Evolutionary conservation across 2,329 filamentous ascomycete genomes (phyloP), one percentile per base, ranked within the genome.

Genomic region (Xylaria sp.): DNA sequence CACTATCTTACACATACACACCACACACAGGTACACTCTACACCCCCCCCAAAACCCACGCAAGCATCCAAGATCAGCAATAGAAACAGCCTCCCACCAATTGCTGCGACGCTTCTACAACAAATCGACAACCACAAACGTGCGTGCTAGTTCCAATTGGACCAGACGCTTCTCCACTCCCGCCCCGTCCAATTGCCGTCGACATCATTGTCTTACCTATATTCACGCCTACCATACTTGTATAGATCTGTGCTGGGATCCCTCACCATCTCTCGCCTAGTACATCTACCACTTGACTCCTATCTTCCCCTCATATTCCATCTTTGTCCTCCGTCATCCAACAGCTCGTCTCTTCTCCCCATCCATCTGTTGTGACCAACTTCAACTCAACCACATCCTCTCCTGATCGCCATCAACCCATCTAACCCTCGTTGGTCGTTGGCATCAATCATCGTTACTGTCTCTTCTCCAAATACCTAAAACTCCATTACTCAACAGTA

Each of bases 281-380:
- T 48, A 43, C 49, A 58, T 62, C 35, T 58, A 51, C 25, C 46
- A 41, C 52, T 54, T 44, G 43, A 58, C 63, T 63, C 19, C 48
- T 48, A 58, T 58, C 63, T 63, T 60, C 63, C 63, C 63, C 63
- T 63, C 60, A 54, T 55, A 64, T 63, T 27, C 23, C 40, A 40
- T 60, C 60, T 60, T 65, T 63, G 59, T 60, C 47, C 48, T 60
- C 57, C 56, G 41, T 60, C 47, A 41, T 52, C 56, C 54, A 63
- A 41, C 53, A 47, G 29, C n/a, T 13, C 49, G 49, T 60, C 56
- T 19, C 19, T 54, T 54, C 43, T 41, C 27, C 29, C 43, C 57
- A 17, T 47, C 49, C 46, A 59, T 60, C 54, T 46, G 27, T 33
- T 48, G 29, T 33, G 21, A 47, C 21, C 38, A 33, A 52, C 38